phyloP scores from a whole-genome alignment of 768 basidiomycete genomes.

The Lentinula aciculospora region DNA sequence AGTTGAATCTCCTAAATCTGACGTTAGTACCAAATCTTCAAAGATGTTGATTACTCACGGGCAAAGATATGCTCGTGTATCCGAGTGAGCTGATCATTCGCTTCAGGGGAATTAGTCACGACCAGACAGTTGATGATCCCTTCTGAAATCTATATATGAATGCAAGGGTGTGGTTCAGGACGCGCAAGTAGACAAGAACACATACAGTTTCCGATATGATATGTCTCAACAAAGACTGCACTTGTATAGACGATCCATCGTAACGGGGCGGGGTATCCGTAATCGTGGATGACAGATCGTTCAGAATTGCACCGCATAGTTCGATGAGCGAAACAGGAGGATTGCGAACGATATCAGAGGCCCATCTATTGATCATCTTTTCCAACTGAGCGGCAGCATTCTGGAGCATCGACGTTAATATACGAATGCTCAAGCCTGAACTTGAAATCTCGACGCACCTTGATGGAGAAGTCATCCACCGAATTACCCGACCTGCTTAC shows the following conservation, averaged over 20 bases:
- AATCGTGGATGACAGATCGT: constrained; percentile 47
- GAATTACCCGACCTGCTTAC: constrained; percentile 50
- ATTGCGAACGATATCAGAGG: constrained; percentile 61
- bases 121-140: constrained; percentile 83
- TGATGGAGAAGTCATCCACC: constrained; percentile 86
- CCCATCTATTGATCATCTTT: constrained; percentile 83
- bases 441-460: constrained; percentile 35
- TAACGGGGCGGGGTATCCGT: constrained; percentile 36
- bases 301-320: constrained; percentile 53
- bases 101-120: constrained; percentile 80
- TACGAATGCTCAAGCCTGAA: constrained; percentile 1
- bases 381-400: constrained; percentile 80
- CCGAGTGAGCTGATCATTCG: constrained; percentile 77
- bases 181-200: constrained; percentile 30
- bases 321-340: constrained; percentile 48
- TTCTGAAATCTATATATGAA: constrained; percentile 40
- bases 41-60: constrained; percentile 40
- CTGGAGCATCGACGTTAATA: constrained; percentile 28
- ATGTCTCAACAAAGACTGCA: constrained; percentile 77
- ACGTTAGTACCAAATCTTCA: neutral
- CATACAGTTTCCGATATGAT: constrained; percentile 59
- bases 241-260: constrained; percentile 58
- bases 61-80: constrained; percentile 88
- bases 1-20: constrained; percentile 64
- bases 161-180: constrained; percentile 23